These are phyloP conservation scores for Candida anglica DNA, from an alignment of 805 yeast genomes.

Conservation along the genomic window DNA sequence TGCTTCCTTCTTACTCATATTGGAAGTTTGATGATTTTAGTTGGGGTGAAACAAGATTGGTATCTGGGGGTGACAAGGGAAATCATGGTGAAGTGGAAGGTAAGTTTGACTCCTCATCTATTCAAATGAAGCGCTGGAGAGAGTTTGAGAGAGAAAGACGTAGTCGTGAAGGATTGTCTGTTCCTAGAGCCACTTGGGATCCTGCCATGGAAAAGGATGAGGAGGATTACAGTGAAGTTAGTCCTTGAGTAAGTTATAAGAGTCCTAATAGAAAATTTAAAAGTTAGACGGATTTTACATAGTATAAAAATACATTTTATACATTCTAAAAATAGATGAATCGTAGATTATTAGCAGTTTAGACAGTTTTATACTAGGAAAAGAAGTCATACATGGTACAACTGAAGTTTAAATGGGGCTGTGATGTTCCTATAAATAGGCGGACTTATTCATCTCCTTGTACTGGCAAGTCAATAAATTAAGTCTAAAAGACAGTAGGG, in stretches of 20 bases:
- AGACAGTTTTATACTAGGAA: too few species aligned
- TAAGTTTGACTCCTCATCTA: slow-evolving; percentile 85
- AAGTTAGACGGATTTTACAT: background rate
- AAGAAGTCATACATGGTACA: too few species aligned
- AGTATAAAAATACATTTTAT: background rate
- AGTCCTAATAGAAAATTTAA: background rate
- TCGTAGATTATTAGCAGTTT: too few species aligned
- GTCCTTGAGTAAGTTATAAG: background rate
- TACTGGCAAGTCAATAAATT: too few species aligned
- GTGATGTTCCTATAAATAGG: too few species aligned
- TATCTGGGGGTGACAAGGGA: slow-evolving; percentile 62
- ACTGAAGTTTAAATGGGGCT: too few species aligned
- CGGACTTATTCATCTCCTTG: too few species aligned
- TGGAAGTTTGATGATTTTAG: slow-evolving; percentile 96
- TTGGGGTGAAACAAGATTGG: slow-evolving; percentile 94
- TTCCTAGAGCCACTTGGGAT: slow-evolving; percentile 44
- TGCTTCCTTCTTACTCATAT: slow-evolving; percentile 79
- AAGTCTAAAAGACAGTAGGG: too few species aligned
- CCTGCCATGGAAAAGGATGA: slow-evolving; percentile 28
- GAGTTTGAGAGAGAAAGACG: slow-evolving; percentile 78
- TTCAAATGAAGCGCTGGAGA: slow-evolving; percentile 90
- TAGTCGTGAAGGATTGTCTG: slow-evolving; percentile 25
- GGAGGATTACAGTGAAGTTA: slow-evolving; percentile 11
- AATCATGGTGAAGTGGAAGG: slow-evolving; percentile 72
- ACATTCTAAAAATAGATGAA: too few species aligned